Percentiles rank a stretch among this genome's conserved stretches.
Evolutionary conservation across 108 stramenopile species (phyloP).

Genomic region (Pseudonitzschia multistriata): DNA sequence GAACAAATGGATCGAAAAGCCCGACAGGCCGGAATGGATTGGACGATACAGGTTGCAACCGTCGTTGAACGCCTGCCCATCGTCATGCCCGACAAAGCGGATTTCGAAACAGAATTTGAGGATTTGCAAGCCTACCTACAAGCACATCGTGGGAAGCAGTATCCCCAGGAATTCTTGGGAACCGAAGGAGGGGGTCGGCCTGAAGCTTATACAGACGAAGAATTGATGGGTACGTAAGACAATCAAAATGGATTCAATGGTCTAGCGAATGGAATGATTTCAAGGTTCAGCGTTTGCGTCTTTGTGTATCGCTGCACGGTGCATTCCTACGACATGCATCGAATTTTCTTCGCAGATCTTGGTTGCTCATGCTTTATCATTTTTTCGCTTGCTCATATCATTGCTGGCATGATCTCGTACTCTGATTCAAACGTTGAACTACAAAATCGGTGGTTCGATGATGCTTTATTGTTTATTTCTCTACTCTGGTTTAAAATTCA

Average conservation of each 20-base stretch:
- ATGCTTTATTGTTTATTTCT: not conserved
- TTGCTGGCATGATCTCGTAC: not conserved
- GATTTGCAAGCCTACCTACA: conserved; percentile 53
- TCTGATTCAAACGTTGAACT: not conserved
- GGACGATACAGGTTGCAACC: conserved; percentile 72
- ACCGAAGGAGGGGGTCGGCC: not conserved
- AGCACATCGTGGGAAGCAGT: conserved; percentile 62
- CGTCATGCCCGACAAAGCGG: conserved; percentile 58
- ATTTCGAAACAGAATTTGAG: conserved; percentile 69
- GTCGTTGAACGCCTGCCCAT: conserved; percentile 75
- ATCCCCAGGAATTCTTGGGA: conserved; percentile 54
- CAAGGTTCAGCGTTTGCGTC: not conserved
- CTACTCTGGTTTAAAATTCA: not conserved
- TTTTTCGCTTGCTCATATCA: not conserved
- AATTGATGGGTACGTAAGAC: conserved; percentile 51
- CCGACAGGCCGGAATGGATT: conserved; percentile 60
- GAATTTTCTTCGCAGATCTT: not conserved
- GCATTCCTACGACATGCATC: not conserved
- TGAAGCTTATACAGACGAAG: conserved; percentile 48
- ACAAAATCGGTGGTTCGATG: not conserved
- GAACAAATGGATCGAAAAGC: conserved; percentile 60
- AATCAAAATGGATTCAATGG: too few relatives aligned
- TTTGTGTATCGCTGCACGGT: not conserved
- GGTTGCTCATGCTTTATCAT: not conserved
- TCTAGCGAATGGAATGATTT: too few relatives aligned